Base-by-base conservation (phyloP, 2,329 filamentous ascomycete genomes). In the Fusarium lyarnte region DNA sequence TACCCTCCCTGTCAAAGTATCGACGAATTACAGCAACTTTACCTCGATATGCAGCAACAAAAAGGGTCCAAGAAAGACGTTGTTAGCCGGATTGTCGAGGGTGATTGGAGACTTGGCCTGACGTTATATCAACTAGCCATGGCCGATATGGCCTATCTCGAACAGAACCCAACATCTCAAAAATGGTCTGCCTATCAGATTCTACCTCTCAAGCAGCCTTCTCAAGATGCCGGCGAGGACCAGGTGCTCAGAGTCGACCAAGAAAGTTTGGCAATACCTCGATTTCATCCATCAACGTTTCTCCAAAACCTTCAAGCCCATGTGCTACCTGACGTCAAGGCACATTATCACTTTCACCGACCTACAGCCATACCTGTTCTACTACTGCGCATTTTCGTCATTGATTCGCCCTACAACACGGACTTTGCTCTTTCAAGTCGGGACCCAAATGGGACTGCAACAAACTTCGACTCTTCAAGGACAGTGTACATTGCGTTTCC, bases 401-500 rank as follows among this genome's bases (percentile, higher is more conserved):
- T 94, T 70, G 92, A 96, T 79, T 93, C 93, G 2, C 94, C 94
- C 0, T 97, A 97, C 79, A 92, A 92, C 74, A 89, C 88, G 21
- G 83, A 84, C 41, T 82, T 89, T 21, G 86, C 87, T 3, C 79
- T 87, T 55, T 78, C 80, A 13, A 74, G 72, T 29, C 63, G 74
- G 19, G 73, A 79, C 17, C 68, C 66, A 74, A 82, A 81, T 43
- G 79, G 78, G 13, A 67, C 76, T 8, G 75, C 80, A 21, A 78
- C 86, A 52, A 86, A 85, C 65, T 86, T 88, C n/a, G 91, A 94
- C 71, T 84, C 89, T 3, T 91, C 91, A 17, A 88, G 90, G 71
- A 92, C 92, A 5, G 88, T 97, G 42, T 96, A 94, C 77, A 85
- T 97, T 67, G 92, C 93, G 4, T 95, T 97, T 76, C 94, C 94